Conservation (phyloP, 345 rosid species). For the Eucalyptus lansdowneana region DNA sequence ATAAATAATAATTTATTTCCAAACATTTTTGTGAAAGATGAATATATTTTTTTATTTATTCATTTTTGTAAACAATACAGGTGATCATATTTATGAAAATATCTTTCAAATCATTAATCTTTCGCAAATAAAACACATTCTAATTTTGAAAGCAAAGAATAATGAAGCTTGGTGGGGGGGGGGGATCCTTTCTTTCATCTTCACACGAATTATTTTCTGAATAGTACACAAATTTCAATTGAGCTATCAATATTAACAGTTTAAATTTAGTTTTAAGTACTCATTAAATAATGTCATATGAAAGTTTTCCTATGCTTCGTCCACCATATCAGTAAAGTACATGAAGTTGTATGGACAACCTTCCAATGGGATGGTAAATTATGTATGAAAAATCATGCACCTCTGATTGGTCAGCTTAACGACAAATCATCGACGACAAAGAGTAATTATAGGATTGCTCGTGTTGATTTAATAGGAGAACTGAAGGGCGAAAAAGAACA, state of each 20-base stretch:
- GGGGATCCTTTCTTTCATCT: not conserved
- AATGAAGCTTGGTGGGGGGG: not conserved
- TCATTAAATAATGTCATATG: not conserved
- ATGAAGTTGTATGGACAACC: not conserved
- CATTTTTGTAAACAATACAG: no score
- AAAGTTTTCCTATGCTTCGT: not conserved
- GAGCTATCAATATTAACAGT: not conserved
- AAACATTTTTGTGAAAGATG: not conserved
- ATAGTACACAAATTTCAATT: not conserved
- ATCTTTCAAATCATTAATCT: not conserved
- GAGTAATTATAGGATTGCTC: not conserved
- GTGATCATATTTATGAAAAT: not conserved
- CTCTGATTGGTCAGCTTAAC: not conserved
- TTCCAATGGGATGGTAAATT: not conserved
- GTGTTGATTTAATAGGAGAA: not conserved
- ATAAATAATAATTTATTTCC: not conserved
- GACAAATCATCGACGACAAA: not conserved
- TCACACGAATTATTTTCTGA: no score
- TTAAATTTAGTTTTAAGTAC: not conserved
- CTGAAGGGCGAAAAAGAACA: not conserved
- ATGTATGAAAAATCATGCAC: not conserved
- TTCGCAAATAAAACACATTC: not conserved
- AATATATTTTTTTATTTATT: not conserved
- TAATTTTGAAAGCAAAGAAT: not conserved
- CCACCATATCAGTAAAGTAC: not conserved